Evolutionary conservation across 1,284 basidiomycete genomes (phyloP).

Genomic region (Abortiporus biennis): DNA sequence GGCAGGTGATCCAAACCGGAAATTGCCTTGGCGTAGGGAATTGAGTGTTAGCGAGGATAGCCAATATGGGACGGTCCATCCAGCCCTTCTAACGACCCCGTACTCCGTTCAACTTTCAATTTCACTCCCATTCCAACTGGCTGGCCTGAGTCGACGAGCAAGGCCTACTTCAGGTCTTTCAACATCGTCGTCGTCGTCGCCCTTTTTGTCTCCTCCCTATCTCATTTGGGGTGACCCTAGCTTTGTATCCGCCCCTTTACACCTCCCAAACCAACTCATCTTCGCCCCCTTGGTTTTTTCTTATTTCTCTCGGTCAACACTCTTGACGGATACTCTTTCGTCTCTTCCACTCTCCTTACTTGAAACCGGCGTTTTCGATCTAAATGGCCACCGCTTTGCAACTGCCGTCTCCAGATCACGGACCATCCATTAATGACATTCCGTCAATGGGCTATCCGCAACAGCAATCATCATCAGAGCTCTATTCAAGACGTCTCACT

Average conservation of each 20-base stretch:
- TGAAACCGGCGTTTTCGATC: neutral
- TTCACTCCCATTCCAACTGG: neutral
- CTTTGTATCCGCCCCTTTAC: neutral
- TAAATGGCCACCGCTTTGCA: slow-evolving; percentile 24
- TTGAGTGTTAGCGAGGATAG: no score
- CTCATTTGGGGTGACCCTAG: neutral
- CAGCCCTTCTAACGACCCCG: neutral
- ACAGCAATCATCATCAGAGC: slow-evolving; percentile 27
- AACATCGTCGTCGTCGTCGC: neutral
- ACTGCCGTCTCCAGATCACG: slow-evolving; percentile 18
- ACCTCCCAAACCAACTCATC: no score
- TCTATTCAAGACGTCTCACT: slow-evolving; percentile 48
- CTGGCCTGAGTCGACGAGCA: no score
- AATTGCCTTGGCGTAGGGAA: no score
- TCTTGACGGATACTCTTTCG: neutral
- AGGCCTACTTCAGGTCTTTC: neutral
- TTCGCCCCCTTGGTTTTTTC: neutral
- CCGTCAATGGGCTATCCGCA: slow-evolving; percentile 14
- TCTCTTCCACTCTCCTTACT: neutral
- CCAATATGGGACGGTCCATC: no score
- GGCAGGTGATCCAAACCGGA: no score
- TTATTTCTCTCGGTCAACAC: neutral
- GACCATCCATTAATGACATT: slow-evolving; percentile 18
- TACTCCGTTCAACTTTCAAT: neutral
- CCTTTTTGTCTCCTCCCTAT: no score